Evolutionary conservation across 495 filamentous ascomycete species (phyloP).

Genomic region (Immersiella caudata): DNA sequence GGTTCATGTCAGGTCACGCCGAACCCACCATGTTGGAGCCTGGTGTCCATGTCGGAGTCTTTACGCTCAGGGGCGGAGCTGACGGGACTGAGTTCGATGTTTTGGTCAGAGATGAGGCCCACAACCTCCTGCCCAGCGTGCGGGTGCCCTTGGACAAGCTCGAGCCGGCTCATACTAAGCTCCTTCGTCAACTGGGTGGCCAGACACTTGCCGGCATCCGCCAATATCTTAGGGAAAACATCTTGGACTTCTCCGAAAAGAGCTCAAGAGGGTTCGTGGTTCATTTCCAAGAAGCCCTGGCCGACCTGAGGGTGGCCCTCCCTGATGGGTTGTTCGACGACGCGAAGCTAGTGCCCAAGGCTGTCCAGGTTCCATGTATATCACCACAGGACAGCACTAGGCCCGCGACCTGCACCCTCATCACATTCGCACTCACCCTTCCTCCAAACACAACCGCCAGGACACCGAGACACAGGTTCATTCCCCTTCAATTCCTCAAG

Average conservation of each 20-base stretch:
- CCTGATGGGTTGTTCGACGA: constrained; percentile 49
- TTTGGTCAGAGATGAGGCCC: constrained; percentile 64
- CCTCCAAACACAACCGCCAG: constrained; percentile 45
- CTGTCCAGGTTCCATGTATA: constrained; percentile 46
- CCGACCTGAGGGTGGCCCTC: constrained; percentile 43
- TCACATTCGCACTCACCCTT: constrained; percentile 49
- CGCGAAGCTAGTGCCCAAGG: constrained; percentile 42
- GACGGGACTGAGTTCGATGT: constrained; percentile 71
- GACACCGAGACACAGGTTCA: constrained; percentile 44
- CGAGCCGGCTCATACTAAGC: constrained; percentile 58
- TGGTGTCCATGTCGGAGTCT: constrained; percentile 76
- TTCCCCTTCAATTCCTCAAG: constrained; percentile 55
- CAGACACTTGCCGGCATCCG: constrained; percentile 56
- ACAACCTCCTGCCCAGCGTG: constrained; percentile 69
- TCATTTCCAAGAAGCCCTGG: constrained; percentile 40
- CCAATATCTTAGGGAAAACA: constrained; percentile 46
- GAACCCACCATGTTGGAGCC: constrained; percentile 56
- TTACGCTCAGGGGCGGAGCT: constrained; percentile 69
- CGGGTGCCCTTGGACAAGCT: constrained; percentile 61
- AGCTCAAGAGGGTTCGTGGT: constrained; percentile 36
- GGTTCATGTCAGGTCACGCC: constrained; percentile 63
- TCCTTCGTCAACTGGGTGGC: constrained; percentile 61
- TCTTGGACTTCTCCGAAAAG: constrained; percentile 32
- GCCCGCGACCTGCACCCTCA: constrained; percentile 40
- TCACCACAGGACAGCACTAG: constrained; percentile 24